Evolutionary conservation across 768 basidiomycete species (phyloP).

Genomic region (Inosperma sp.): DNA sequence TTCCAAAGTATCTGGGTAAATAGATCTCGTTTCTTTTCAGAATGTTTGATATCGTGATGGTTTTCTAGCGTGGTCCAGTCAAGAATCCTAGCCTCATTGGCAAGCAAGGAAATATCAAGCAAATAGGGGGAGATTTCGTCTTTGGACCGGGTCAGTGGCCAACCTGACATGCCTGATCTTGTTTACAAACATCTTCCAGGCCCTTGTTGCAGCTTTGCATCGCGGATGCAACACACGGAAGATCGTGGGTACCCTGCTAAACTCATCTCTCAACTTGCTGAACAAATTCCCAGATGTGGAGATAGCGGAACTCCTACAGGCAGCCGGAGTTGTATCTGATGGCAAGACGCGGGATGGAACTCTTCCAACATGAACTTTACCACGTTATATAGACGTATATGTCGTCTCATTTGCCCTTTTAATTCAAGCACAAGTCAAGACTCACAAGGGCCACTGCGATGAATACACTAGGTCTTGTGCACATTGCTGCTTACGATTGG

Average conservation of each 20-base stretch:
- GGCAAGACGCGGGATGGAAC: too few species aligned
- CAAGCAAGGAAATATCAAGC: constrained; percentile 57
- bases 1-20: constrained; percentile 45
- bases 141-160: constrained; percentile 47
- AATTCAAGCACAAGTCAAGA: too few species aligned
- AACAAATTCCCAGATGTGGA: constrained; percentile 38
- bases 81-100: constrained; percentile 46
- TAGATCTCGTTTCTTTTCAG: neutral
- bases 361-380: too few species aligned
- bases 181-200: constrained; percentile 25
- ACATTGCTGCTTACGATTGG: too few species aligned
- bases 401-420: too few species aligned
- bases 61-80: constrained; percentile 33
- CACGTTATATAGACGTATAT: too few species aligned
- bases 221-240: constrained; percentile 58
- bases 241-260: constrained; percentile 44
- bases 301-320: constrained; percentile 44
- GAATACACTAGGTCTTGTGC: too few species aligned
- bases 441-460: too few species aligned
- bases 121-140: constrained; percentile 62
- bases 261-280: neutral
- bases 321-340: constrained; percentile 31
- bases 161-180: too few species aligned
- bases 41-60: neutral
- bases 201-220: constrained; percentile 45